Percentiles rank a stretch among this genome's conserved stretches.
phyloP scores from a whole-genome alignment of 2,329 filamentous ascomycete species.

The Trichoderma semiorbis region DNA sequence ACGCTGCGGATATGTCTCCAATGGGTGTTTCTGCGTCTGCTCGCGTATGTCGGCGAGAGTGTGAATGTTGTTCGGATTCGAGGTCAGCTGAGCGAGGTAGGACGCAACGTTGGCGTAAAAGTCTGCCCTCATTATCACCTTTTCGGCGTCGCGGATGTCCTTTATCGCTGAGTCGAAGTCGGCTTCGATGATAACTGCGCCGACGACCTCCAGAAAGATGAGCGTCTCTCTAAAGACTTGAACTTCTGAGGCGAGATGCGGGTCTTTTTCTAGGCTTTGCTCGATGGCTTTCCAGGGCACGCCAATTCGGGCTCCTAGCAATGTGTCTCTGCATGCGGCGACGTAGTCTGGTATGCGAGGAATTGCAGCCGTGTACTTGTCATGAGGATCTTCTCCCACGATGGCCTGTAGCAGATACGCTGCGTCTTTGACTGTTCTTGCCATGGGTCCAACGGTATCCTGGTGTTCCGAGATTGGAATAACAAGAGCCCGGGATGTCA shows the following conservation, averaged over 20 bases:
- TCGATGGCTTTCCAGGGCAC: conserved; percentile 58
- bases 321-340: conserved; percentile 51
- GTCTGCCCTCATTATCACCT: conserved; percentile 53
- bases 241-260: conserved; percentile 27
- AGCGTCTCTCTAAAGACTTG: conserved; percentile 54
- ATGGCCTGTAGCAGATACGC: conserved; percentile 59
- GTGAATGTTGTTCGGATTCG: conserved; percentile 52
- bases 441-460: conserved; percentile 62
- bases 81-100: conserved; percentile 54
- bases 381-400: conserved; percentile 54
- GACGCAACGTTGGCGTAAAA: conserved; percentile 53
- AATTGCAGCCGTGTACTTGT: conserved; percentile 54
- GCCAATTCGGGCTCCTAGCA: conserved; percentile 58
- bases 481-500: conserved; percentile 59
- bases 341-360: conserved; percentile 55
- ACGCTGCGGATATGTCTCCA: conserved; percentile 59
- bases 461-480: conserved; percentile 62
- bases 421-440: conserved; percentile 60
- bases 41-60: conserved; percentile 48
- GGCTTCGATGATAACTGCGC: conserved; percentile 58
- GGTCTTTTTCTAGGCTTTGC: conserved; percentile 12
- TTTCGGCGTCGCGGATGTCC: conserved; percentile 4
- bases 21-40: conserved; percentile 51
- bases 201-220: conserved; percentile 47
- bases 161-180: conserved; percentile 29